phyloP scores from a whole-genome alignment of 73 alveolate genomes.

The Tetrahymena thermophila region DNA sequence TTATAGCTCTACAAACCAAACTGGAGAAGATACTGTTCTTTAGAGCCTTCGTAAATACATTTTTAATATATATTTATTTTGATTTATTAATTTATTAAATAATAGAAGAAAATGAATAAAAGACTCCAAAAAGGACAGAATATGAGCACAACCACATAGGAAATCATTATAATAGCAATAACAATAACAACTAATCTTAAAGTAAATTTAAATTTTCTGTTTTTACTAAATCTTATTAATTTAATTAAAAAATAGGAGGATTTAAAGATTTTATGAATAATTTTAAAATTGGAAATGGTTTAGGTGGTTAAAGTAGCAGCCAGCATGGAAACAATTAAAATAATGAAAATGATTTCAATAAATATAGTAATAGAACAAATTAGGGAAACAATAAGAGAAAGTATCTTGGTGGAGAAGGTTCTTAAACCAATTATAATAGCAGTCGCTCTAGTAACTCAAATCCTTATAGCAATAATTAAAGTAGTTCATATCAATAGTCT shows the following conservation, averaged over 20 bases:
- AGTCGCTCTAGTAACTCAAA: neutral
- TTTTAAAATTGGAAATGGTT: neutral
- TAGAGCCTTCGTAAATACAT: neutral
- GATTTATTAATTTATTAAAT: neutral
- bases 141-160: neutral
- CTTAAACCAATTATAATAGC: neutral
- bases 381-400: neutral
- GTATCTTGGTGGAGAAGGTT: neutral
- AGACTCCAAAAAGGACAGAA: neutral
- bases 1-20: neutral
- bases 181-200: neutral
- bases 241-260: neutral
- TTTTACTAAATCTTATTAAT: neutral
- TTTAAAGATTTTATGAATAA: neutral
- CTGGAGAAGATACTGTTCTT: neutral
- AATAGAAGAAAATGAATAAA: neutral
- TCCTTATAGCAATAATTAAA: neutral
- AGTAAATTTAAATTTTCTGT: neutral
- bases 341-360: neutral
- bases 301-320: neutral
- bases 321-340: neutral
- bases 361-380: neutral
- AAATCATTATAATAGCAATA: neutral
- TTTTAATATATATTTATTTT: neutral
- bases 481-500: neutral